phyloP scores from a whole-genome alignment of 2,329 filamentous ascomycete genomes.

The Colletotrichum sojae region DNA sequence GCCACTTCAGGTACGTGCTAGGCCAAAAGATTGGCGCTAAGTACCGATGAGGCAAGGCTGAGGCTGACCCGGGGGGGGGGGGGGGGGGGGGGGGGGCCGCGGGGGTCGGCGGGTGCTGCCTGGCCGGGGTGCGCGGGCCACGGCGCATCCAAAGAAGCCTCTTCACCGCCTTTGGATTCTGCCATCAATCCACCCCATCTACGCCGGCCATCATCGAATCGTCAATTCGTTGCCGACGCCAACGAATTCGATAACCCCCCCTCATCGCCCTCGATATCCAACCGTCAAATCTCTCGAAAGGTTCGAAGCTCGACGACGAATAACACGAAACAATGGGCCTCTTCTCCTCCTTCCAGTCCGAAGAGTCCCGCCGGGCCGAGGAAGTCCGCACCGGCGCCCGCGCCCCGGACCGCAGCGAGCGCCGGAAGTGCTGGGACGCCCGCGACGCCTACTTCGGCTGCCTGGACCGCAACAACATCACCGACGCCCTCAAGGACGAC shows the following conservation, averaged over 20 bases:
- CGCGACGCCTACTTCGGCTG: conserved; percentile 92
- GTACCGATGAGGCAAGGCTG: conserved; percentile 20
- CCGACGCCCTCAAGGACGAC: conserved; percentile 73
- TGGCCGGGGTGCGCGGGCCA: too few species aligned
- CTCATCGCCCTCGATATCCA: too few species aligned
- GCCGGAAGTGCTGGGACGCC: conserved; percentile 89
- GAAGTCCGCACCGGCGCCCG: conserved; percentile 71
- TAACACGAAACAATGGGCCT: conserved; percentile 59
- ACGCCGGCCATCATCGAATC: neutral
- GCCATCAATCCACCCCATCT: neutral
- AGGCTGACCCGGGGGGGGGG: conserved; percentile 14
- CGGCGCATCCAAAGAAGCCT: too few species aligned
- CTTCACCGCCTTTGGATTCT: conserved; percentile 17
- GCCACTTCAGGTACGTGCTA: neutral
- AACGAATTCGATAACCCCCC: too few species aligned
- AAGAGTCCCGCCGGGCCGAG: conserved; percentile 63
- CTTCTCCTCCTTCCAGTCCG: conserved; percentile 59
- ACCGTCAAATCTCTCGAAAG: too few species aligned
- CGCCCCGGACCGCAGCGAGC: conserved; percentile 87
- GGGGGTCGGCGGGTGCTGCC: too few species aligned
- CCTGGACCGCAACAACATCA: conserved; percentile 83
- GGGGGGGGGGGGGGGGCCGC: too few species aligned
- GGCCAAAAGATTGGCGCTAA: conserved; percentile 11
- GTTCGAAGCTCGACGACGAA: neutral
- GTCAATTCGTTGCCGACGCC: too few species aligned